phyloP scores from a whole-genome alignment of 768 basidiomycete species.

The Termitomyces titanicus region DNA sequence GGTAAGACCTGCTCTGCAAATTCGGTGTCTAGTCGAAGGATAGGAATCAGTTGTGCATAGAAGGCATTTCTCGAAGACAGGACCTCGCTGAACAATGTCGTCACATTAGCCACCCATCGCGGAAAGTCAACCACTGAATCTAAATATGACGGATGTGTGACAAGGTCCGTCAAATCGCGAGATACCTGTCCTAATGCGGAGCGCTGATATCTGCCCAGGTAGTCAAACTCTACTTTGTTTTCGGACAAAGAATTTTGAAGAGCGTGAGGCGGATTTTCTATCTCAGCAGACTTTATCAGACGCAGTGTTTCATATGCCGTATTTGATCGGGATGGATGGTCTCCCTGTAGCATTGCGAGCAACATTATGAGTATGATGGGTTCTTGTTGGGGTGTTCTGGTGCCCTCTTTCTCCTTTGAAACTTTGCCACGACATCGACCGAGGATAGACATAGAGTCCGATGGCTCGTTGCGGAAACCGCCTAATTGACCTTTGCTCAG shows the following conservation, averaged over 20 bases:
- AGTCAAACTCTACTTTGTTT: slow-evolving; percentile 42
- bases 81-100: slow-evolving; percentile 54
- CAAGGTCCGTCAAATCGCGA: slow-evolving; percentile 34
- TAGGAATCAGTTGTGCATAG: slow-evolving; percentile 62
- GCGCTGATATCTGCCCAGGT: slow-evolving; percentile 44
- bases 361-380: slow-evolving; percentile 52
- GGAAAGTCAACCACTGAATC: slow-evolving; percentile 48
- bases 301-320: slow-evolving; percentile 64
- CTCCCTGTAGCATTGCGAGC: slow-evolving; percentile 55
- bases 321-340: slow-evolving; percentile 44
- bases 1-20: slow-evolving; percentile 74
- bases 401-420: slow-evolving; percentile 11
- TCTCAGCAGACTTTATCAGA: slow-evolving; percentile 43
- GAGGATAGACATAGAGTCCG: slow-evolving; percentile 37
- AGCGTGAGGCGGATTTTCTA: slow-evolving; percentile 21
- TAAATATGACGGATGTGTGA: slow-evolving; percentile 29
- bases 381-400: slow-evolving; percentile 32
- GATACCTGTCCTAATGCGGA: slow-evolving; percentile 25
- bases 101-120: slow-evolving; percentile 59
- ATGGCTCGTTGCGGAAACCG: slow-evolving; percentile 53
- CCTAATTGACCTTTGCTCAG: slow-evolving; percentile 57
- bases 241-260: slow-evolving; percentile 30
- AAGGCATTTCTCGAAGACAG: slow-evolving; percentile 55
- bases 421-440: slow-evolving; percentile 31
- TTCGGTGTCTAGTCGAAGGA: slow-evolving; percentile 48